Conservation (phyloP, 1,284 basidiomycete species). For the Marasmius oreades region DNA sequence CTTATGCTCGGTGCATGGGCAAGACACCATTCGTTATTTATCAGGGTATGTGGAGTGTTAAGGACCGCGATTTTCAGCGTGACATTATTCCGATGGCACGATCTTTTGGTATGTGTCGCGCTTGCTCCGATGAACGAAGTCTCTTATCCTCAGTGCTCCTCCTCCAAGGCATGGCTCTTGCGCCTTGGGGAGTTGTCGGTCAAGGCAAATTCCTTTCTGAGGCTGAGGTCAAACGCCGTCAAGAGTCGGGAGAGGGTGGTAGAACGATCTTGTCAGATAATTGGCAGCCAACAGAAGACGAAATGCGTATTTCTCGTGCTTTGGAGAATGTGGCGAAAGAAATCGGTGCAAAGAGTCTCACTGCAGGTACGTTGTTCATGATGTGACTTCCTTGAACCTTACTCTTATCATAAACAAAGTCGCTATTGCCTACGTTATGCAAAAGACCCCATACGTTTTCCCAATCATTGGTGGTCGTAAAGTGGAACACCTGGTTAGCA, state of each 20-base stretch:
- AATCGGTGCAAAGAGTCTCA: not conserved
- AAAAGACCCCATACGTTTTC: not conserved
- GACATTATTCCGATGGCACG: not conserved
- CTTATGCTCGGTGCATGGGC: not conserved
- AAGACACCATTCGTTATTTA: slow-evolving; percentile 30
- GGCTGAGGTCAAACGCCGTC: not conserved
- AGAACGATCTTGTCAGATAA: not conserved
- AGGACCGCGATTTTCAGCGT: not conserved
- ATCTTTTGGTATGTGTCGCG: not conserved
- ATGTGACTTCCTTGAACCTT: not conserved
- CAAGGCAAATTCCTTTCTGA: not conserved
- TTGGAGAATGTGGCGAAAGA: not conserved
- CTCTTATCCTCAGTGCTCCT: not conserved
- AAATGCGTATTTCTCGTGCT: not conserved
- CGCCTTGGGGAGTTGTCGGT: not conserved
- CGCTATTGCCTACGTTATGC: not conserved
- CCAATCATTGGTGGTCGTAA: not conserved
- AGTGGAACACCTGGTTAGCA: not conserved
- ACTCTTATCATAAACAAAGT: not conserved
- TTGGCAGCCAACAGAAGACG: not conserved
- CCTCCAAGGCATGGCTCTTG: not conserved
- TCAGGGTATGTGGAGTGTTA: slow-evolving; percentile 28
- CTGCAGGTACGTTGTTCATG: not conserved
- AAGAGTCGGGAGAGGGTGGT: not conserved
- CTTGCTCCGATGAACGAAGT: not conserved